Base-by-base conservation (phyloP, 2,329 filamentous ascomycete genomes). In the Orbilia ellipsospora region DNA sequence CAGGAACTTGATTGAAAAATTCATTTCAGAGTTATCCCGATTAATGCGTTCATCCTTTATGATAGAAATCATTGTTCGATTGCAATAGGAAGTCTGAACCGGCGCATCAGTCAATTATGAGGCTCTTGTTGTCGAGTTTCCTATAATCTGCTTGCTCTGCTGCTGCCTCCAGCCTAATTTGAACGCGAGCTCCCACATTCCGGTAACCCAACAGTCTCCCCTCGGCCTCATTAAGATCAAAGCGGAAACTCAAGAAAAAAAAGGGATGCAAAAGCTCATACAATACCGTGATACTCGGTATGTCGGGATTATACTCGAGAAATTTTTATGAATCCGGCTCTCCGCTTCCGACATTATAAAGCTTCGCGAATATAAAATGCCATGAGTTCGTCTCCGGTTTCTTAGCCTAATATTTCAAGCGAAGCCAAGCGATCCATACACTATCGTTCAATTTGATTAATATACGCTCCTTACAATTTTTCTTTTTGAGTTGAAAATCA, bases 251-350 rank as follows among this genome's bases (percentile, higher is more conserved):
- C 28, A 42, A 18, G 16, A 28, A 59, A 44, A 44, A 26, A 44
- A 59, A 23, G 1, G 12, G 4, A 7, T n/a, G 23, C 36, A 59
- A 40, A 16, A 18, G 16, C 28, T 42, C 44, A 18, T 7, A 26
- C 1, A 26, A 26, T 59, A 18, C 55, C 36, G 40, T 59, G 55
- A 59, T 45, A 44, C 55, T 59, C 54, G 55, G 55, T 45, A n/a
- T n/a, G 23, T 57, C 16, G 31, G 16, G n/a, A 20, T 40, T 12
- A 18, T 42, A 8, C 52, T 12, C 52, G 13, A 36, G 40, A 16
- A 36, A 36, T 2, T 36, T 36, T 36, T 36, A 36, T 36, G 16
- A 31, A 55, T 13, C 23, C 26, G 20, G 26, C 12, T 55, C 12
- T 18, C 12, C 16, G 23, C 20, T 36, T 55, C 52, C 12, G 16